Conservation (phyloP, 2,329 filamentous ascomycete genomes). For the Ascosphaera pollenicola region DNA sequence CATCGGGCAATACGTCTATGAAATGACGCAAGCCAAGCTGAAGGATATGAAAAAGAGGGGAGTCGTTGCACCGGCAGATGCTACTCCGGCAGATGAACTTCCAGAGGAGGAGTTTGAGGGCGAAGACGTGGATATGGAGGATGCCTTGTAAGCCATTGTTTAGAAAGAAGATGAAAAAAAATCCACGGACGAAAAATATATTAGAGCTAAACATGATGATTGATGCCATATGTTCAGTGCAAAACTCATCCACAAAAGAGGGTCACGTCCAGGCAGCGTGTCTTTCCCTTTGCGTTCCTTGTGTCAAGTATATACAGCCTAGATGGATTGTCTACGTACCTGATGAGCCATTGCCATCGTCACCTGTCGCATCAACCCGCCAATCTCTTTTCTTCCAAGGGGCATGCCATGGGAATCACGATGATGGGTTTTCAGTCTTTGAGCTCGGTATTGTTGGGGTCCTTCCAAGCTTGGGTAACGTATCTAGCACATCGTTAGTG, state of each 20-base stretch:
- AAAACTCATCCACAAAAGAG: too few species aligned
- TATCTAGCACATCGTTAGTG: conserved; percentile 19
- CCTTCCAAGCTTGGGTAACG: conserved; percentile 37
- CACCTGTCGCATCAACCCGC: too few species aligned
- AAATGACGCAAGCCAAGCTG: conserved; percentile 67
- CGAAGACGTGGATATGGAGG: conserved; percentile 6
- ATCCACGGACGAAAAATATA: background rate
- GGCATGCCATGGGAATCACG: conserved; percentile 1
- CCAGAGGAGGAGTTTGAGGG: conserved; percentile 15
- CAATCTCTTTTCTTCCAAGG: too few species aligned
- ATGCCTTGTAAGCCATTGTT: background rate
- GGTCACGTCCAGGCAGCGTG: too few species aligned
- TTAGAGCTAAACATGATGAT: conserved; percentile 1
- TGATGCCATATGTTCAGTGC: too few species aligned
- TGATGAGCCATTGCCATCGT: too few species aligned
- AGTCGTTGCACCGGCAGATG: conserved; percentile 11
- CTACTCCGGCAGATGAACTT: conserved; percentile 14
- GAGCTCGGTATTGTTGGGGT: conserved; percentile 38
- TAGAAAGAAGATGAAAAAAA: background rate
- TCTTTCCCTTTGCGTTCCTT: too few species aligned
- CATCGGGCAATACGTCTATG: conserved; percentile 82
- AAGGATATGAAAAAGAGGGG: conserved; percentile 28
- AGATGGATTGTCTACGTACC: too few species aligned
- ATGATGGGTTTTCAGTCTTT: conserved; percentile 14
- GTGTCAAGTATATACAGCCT: too few species aligned